Base-by-base conservation (phyloP, 768 basidiomycete species). In the Neoboletus magnificus region DNA sequence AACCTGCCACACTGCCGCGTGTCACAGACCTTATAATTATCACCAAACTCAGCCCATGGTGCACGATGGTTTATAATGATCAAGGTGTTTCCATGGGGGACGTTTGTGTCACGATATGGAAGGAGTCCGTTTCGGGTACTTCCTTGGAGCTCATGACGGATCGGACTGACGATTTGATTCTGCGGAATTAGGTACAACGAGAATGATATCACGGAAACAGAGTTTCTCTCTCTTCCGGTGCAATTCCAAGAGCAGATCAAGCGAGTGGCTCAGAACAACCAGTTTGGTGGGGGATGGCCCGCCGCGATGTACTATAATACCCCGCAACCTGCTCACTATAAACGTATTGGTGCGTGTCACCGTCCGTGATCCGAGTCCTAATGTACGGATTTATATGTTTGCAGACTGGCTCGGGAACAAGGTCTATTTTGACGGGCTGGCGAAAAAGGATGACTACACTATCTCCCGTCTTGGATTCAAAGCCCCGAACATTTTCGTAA, bases 371-470 rank as follows among this genome's bases (percentile, higher is more conserved):
- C 18, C 3, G 23, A 9, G 35, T 11, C 4, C n/a, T 23, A 39
- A 33, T n/a, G 18, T 36, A 35, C 44, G 23, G 22, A 30, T 40
- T 61, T 4, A 65, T 40, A 12, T 36, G 18, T 44, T 25, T 39
- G 6, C 54, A 90, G 90, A 91, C 63, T 92, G 89, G 88, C 78
- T 92, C 20, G 79, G 86, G 42, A 90, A 91, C 52, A 78, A 80
- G 51, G 75, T 79, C 23, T 89, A 77, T 68, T 91, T 92, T 55
- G 89, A 92, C 55, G 77, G 79, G 16, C 62, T 93, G 54, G 60
- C 60, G 12, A 82, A 76, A 65, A 81, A 86, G 59, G 87, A 90
- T 60, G 63, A 62, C 9, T 92, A 91, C 61, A 74, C 79, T 2
- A 60, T 71, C 27, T 66, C 75, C 11, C 80, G 89, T 7, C 81